phyloP scores from a whole-genome alignment of 306 rosid species.

The Trifolium fragiferum region DNA sequence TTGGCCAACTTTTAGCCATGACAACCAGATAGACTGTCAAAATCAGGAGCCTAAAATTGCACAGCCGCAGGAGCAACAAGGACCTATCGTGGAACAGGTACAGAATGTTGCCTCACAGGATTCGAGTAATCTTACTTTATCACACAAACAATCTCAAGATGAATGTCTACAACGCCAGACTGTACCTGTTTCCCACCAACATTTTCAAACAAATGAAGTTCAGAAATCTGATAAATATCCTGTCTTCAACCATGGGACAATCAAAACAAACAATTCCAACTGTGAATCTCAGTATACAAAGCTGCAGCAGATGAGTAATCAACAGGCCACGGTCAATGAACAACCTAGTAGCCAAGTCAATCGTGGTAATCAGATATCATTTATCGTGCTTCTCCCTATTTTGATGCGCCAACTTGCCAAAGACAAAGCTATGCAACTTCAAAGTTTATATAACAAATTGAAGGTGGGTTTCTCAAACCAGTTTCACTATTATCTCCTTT shows the following conservation, averaged over 20 bases:
- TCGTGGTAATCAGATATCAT: constrained; percentile 74
- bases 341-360: constrained; percentile 62
- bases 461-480: constrained; percentile 57
- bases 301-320: constrained; percentile 93
- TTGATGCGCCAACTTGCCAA: constrained; percentile 81
- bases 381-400: constrained; percentile 71
- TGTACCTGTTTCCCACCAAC: constrained; percentile 58
- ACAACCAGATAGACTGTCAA: constrained; percentile 55
- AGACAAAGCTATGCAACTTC: constrained; percentile 85
- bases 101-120: constrained; percentile 57
- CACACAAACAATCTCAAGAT: constrained; percentile 65
- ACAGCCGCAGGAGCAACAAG: constrained; percentile 63
- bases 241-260: constrained; percentile 51
- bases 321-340: constrained; percentile 71
- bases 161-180: constrained; percentile 54
- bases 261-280: constrained; percentile 53
- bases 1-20: constrained; percentile 48
- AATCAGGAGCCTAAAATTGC: constrained; percentile 56
- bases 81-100: constrained; percentile 51
- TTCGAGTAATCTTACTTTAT: constrained; percentile 44
- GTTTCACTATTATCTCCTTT: constrained; percentile 25
- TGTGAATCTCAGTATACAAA: constrained; percentile 79
- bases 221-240: constrained; percentile 61
- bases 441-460: constrained; percentile 65
- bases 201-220: constrained; percentile 56